Evolutionary conservation across 805 yeast species (phyloP).

Genomic region (Barnettozyma sucrosica): DNA sequence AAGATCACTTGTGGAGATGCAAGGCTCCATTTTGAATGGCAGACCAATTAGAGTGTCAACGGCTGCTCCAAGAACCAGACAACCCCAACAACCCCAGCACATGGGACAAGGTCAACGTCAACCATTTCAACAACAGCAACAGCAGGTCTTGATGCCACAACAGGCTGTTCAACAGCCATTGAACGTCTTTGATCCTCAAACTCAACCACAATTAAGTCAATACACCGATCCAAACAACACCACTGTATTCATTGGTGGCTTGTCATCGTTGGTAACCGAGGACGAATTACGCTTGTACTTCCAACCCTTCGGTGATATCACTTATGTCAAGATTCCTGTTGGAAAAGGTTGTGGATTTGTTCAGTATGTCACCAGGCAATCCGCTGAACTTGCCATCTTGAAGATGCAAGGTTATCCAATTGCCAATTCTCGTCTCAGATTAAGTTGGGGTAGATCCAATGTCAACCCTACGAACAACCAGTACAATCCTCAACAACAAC

Average conservation of each 20-base stretch:
- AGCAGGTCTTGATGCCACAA: slow-evolving; percentile 9
- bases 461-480: slow-evolving; percentile 18
- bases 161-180: slow-evolving; percentile 20
- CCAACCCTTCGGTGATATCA: slow-evolving; percentile 66
- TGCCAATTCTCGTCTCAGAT: slow-evolving; percentile 74
- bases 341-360: slow-evolving; percentile 82
- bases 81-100: slow-evolving; percentile 14
- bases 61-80: slow-evolving; percentile 48
- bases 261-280: slow-evolving; percentile 52
- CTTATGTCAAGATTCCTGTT: slow-evolving; percentile 72
- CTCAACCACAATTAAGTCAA: slow-evolving; percentile 52
- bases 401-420: slow-evolving; percentile 89
- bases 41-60: slow-evolving; percentile 74
- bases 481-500: slow-evolving; percentile 22
- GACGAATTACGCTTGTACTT: slow-evolving; percentile 57
- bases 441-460: slow-evolving; percentile 80
- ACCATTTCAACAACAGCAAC: slow-evolving; percentile 10
- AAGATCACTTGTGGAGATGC: slow-evolving; percentile 74
- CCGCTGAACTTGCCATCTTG: slow-evolving; percentile 80
- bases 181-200: slow-evolving; percentile 30
- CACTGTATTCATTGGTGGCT: slow-evolving; percentile 64
- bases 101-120: slow-evolving; percentile 15
- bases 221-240: slow-evolving; percentile 80
- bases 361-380: slow-evolving; percentile 67
- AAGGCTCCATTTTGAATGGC: slow-evolving; percentile 64